phyloP scores from a whole-genome alignment of 805 yeast genomes.

The Candida taoyuanica region DNA sequence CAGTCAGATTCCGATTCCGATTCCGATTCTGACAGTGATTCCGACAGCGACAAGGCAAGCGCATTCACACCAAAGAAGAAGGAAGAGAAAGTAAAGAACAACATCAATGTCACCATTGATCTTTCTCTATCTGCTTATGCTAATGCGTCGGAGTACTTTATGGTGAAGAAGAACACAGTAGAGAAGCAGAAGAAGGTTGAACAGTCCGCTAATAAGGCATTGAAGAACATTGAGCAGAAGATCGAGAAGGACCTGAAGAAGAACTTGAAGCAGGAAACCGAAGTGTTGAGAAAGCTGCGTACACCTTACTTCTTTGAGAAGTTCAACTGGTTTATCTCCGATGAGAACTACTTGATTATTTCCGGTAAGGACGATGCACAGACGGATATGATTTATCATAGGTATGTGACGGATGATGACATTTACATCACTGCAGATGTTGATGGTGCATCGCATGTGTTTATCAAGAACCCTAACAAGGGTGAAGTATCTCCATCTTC shows the following conservation, averaged over 20 bases:
- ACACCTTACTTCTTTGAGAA: slow-evolving; percentile 90
- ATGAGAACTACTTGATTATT: slow-evolving; percentile 80
- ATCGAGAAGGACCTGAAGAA: slow-evolving; percentile 68
- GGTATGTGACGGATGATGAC: slow-evolving; percentile 73
- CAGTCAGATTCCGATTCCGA: slow-evolving; percentile 20
- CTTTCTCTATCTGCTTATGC: slow-evolving; percentile 76
- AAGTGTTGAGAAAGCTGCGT: slow-evolving; percentile 53
- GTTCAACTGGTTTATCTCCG: slow-evolving; percentile 88
- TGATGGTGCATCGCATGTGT: slow-evolving; percentile 69
- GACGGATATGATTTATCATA: slow-evolving; percentile 71
- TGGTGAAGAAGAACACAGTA: slow-evolving; percentile 67
- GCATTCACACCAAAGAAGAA: slow-evolving; percentile 7
- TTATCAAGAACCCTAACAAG: slow-evolving; percentile 73
- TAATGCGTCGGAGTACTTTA: slow-evolving; percentile 79
- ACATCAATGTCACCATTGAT: slow-evolving; percentile 58
- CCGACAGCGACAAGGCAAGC: slow-evolving; percentile 7
- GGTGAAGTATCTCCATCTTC: slow-evolving; percentile 83
- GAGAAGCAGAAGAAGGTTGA: slow-evolving; percentile 79
- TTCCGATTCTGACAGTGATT: slow-evolving; percentile 12
- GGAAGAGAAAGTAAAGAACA: slow-evolving; percentile 17
- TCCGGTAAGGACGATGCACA: slow-evolving; percentile 84
- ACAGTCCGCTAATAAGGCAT: slow-evolving; percentile 68
- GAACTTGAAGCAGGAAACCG: slow-evolving; percentile 53
- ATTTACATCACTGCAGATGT: slow-evolving; percentile 68
- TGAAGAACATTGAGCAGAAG: slow-evolving; percentile 76